Conservation (phyloP, 352 stramenopile species). For the Phytophthora boehmeriae region DNA sequence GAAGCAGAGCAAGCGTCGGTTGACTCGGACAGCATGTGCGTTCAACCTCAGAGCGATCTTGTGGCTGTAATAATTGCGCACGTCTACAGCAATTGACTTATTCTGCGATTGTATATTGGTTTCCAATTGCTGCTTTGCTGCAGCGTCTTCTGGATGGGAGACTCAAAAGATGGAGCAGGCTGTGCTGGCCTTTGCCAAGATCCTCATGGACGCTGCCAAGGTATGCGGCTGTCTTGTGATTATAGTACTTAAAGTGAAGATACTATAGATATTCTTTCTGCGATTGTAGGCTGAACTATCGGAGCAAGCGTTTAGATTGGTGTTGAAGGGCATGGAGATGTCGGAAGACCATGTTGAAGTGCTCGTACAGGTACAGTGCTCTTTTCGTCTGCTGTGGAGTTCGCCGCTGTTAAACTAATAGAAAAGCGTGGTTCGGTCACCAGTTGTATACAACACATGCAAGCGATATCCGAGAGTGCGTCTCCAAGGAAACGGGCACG, state of each 20-base stretch:
- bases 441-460: conserved; percentile 60
- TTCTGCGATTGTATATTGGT: background rate
- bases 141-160: conserved; percentile 70
- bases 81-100: background rate
- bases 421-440: background rate
- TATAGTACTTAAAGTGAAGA: conserved; percentile 3
- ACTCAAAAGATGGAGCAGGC: conserved; percentile 52
- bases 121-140: background rate
- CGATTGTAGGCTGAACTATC: conserved; percentile 48
- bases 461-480: conserved; percentile 58
- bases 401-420: background rate
- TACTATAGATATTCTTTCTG: background rate
- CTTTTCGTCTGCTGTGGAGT: background rate
- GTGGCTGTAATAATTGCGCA: background rate
- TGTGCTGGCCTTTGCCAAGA: conserved; percentile 70
- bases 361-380: conserved; percentile 43
- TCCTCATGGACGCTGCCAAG: conserved; percentile 77
- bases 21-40: conserved; percentile 67
- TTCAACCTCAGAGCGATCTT: background rate
- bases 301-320: conserved; percentile 42
- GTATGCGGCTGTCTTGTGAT: conserved; percentile 21
- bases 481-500: conserved; percentile 42
- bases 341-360: conserved; percentile 44
- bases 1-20: conserved; percentile 67
- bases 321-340: conserved; percentile 55